These are phyloP conservation scores for Rheum nobile DNA, from an alignment of 148 eudicot species.

Conservation along the genomic window DNA sequence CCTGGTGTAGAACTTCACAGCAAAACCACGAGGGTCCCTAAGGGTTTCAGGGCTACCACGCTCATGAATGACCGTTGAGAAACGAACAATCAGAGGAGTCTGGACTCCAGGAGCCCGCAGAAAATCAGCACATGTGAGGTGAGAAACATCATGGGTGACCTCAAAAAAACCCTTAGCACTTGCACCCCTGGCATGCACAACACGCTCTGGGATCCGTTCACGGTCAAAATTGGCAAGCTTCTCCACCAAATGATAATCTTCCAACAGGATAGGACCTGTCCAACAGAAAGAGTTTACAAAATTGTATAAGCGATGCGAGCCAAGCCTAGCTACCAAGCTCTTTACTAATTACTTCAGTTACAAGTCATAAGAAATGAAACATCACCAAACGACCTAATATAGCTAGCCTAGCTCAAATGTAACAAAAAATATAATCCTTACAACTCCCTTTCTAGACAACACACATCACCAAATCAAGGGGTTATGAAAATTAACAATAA, in stretches of 20 bases:
- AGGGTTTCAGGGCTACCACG: conserved; percentile 96
- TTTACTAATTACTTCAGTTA: not conserved
- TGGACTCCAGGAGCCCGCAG: conserved; percentile 89
- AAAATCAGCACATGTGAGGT: conserved; percentile 90
- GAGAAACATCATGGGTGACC: conserved; percentile 78
- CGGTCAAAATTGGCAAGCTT: conserved; percentile 67
- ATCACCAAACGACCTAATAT: not conserved
- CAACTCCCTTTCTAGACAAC: not conserved
- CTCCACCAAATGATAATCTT: conserved; percentile 73
- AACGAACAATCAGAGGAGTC: conserved; percentile 88
- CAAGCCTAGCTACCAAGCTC: not conserved
- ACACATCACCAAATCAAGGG: not conserved
- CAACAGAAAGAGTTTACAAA: not conserved
- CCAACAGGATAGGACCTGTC: conserved; percentile 66
- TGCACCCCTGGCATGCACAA: conserved; percentile 77
- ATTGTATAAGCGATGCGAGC: not conserved
- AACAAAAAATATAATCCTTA: not conserved
- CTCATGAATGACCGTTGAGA: conserved; percentile 95
- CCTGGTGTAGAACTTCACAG: conserved; percentile 93
- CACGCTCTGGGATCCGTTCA: conserved; percentile 80
- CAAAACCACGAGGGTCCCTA: conserved; percentile 95
- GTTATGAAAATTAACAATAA: not conserved
- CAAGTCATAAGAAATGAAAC: not conserved
- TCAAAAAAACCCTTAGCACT: conserved; percentile 80
- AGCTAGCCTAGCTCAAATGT: not conserved